Percentiles rank a stretch among this genome's conserved stretches.
Conservation (phyloP, 2,329 filamentous ascomycete species). For the Aspergillus terreus region DNA sequence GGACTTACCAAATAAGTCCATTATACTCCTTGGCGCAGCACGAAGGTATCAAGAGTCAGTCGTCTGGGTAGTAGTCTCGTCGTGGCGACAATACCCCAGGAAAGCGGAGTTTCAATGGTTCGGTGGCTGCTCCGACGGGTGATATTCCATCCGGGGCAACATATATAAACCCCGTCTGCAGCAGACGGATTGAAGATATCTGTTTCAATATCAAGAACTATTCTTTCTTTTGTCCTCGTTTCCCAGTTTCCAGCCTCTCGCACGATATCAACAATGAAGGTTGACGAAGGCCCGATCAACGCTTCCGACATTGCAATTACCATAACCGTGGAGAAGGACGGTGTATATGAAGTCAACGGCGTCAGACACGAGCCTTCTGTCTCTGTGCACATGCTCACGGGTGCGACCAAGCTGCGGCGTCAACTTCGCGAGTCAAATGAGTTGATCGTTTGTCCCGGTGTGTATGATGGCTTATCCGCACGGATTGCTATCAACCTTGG, state of each 20-base stretch:
- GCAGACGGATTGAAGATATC: not conserved
- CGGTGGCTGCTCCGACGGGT: not conserved
- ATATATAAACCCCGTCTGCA: constrained; percentile 2
- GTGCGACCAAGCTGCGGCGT: constrained; percentile 27
- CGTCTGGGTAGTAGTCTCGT: not conserved
- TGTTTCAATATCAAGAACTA: not conserved
- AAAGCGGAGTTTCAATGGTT: not conserved
- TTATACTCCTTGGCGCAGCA: not conserved
- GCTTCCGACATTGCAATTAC: constrained; percentile 24
- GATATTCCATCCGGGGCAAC: not conserved
- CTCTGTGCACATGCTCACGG: constrained; percentile 24
- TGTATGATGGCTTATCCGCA: constrained; percentile 66
- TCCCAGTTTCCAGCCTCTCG: not conserved
- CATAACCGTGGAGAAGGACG: constrained; percentile 31
- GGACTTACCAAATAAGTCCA: not conserved
- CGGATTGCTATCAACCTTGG: constrained; percentile 60
- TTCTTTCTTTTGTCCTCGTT: not conserved
- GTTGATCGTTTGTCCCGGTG: constrained; percentile 58
- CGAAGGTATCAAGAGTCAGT: not conserved
- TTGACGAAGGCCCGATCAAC: constrained; percentile 7
- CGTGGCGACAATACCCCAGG: not conserved
- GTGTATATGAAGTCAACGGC: constrained; percentile 30
- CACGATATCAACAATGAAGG: constrained; percentile 9
- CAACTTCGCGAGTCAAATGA: constrained; percentile 26
- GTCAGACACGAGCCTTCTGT: constrained; percentile 24